Evolutionary conservation across 768 basidiomycete genomes (phyloP).

Genomic region (Phlebiopsis flavidoalba): DNA sequence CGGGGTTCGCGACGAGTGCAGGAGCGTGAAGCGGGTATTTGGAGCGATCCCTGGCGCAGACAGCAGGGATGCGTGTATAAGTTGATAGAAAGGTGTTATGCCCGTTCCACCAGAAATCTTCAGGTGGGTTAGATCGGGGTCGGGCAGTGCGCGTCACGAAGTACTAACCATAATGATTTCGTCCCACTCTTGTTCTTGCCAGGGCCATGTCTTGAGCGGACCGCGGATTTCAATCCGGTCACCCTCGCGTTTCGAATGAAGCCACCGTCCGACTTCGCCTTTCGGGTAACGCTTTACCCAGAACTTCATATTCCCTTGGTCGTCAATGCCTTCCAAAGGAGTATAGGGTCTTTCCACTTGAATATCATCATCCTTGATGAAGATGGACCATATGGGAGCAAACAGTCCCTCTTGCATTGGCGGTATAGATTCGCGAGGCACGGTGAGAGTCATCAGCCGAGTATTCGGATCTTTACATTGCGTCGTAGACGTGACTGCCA

Average conservation of each 20-base stretch:
- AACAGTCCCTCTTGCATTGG: conserved; percentile 9
- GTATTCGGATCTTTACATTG: conserved; percentile 46
- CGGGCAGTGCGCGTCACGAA: neutral
- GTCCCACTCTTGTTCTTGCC: conserved; percentile 61
- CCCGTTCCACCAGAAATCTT: conserved; percentile 91
- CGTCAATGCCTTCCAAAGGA: conserved; percentile 67
- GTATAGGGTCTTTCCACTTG: conserved; percentile 87
- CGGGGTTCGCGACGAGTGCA: conserved; percentile 63
- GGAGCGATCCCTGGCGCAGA: conserved; percentile 17
- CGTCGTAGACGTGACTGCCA: conserved; percentile 50
- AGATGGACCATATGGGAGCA: conserved; percentile 66
- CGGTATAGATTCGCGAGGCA: conserved; percentile 37
- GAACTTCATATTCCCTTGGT: conserved; percentile 60
- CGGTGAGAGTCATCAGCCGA: conserved; percentile 56
- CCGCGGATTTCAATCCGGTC: conserved; percentile 74
- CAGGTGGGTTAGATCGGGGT: neutral
- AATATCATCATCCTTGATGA: conserved; percentile 82
- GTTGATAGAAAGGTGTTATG: conserved; percentile 80
- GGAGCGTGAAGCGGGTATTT: conserved; percentile 59
- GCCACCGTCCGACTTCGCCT: conserved; percentile 82
- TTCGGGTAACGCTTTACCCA: conserved; percentile 79
- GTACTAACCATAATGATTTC: conserved; percentile 68
- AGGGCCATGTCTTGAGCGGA: conserved; percentile 63
- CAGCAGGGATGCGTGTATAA: conserved; percentile 53
- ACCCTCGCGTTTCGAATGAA: conserved; percentile 63